A percentile compares a stretch with the other conserved stretches of the same genome.
These are phyloP conservation scores for Santalum album DNA, from an alignment of 164 flowering plant species.

Conservation along the genomic window DNA sequence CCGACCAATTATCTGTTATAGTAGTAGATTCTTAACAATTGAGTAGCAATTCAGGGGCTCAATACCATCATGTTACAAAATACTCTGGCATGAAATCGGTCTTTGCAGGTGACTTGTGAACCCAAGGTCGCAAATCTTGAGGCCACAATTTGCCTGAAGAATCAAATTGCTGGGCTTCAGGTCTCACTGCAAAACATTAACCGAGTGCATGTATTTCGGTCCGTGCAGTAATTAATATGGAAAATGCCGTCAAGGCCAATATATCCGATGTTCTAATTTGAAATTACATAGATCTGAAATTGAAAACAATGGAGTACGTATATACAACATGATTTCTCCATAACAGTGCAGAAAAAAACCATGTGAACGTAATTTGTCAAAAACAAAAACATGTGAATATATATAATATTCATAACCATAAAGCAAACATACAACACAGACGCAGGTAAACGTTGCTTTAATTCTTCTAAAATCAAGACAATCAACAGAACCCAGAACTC, in stretches of 20 bases:
- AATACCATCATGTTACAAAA: slow-evolving; percentile 88
- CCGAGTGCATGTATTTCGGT: slow-evolving; percentile 80
- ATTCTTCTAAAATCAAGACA: too few relatives aligned
- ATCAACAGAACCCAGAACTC: too few relatives aligned
- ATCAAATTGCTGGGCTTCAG: slow-evolving; percentile 88
- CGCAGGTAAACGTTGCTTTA: too few relatives aligned
- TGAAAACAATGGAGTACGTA: too few relatives aligned
- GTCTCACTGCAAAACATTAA: slow-evolving; percentile 86
- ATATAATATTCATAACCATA: too few relatives aligned
- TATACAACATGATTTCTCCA: too few relatives aligned
- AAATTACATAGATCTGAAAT: too few relatives aligned
- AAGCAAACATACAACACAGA: too few relatives aligned
- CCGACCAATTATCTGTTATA: slow-evolving; percentile 90
- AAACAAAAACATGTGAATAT: too few relatives aligned
- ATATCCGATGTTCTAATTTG: not conserved
- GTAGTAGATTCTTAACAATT: slow-evolving; percentile 81
- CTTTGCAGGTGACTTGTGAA: slow-evolving; percentile 82
- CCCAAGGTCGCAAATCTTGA: slow-evolving; percentile 91
- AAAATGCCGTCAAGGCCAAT: slow-evolving; percentile 51
- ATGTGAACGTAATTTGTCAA: too few relatives aligned
- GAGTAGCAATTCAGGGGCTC: slow-evolving; percentile 85
- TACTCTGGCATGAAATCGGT: slow-evolving; percentile 89
- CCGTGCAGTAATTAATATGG: slow-evolving; percentile 75
- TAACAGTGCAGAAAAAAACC: too few relatives aligned
- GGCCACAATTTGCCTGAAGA: slow-evolving; percentile 80